phyloP scores from a whole-genome alignment of 192 early-diverging fungal species.

The Dimargaris verticillata region DNA sequence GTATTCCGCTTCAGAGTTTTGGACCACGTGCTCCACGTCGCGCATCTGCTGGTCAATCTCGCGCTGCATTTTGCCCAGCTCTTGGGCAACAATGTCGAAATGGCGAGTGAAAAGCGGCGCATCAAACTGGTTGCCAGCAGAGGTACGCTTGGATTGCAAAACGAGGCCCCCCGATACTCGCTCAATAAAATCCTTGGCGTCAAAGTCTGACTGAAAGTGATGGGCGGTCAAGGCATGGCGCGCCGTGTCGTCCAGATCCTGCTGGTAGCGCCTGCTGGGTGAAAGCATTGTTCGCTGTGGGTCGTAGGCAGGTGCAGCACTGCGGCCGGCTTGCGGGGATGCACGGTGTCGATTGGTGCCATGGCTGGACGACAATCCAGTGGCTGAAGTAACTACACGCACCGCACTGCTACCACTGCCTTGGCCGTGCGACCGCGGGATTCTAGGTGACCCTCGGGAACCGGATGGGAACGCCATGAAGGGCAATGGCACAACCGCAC shows the following conservation, averaged over 20 bases:
- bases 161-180: slow-evolving; percentile 31
- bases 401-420: no score
- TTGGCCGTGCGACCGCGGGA: no score
- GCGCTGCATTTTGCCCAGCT: slow-evolving; percentile 56
- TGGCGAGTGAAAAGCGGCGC: slow-evolving; percentile 82
- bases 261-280: not conserved
- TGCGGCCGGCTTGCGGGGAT: no score
- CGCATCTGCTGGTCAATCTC: slow-evolving; percentile 69
- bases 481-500: no score
- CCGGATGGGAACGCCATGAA: no score
- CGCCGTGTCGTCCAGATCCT: not conserved
- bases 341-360: no score
- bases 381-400: no score
- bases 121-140: slow-evolving; percentile 42
- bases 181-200: slow-evolving; percentile 39
- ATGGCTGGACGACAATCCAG: no score
- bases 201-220: slow-evolving; percentile 27
- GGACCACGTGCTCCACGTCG: slow-evolving; percentile 63
- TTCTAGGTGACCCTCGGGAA: no score
- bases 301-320: no score
- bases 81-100: slow-evolving; percentile 73
- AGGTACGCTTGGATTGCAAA: slow-evolving; percentile 25
- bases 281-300: not conserved
- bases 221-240: slow-evolving; percentile 8
- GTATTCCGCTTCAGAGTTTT: slow-evolving; percentile 54